Percentiles rank a stretch among this genome's conserved stretches.
These are phyloP conservation scores for Ceratobasidium sp. DNA, from an alignment of 1,284 basidiomycete genomes.

Conservation along the genomic window DNA sequence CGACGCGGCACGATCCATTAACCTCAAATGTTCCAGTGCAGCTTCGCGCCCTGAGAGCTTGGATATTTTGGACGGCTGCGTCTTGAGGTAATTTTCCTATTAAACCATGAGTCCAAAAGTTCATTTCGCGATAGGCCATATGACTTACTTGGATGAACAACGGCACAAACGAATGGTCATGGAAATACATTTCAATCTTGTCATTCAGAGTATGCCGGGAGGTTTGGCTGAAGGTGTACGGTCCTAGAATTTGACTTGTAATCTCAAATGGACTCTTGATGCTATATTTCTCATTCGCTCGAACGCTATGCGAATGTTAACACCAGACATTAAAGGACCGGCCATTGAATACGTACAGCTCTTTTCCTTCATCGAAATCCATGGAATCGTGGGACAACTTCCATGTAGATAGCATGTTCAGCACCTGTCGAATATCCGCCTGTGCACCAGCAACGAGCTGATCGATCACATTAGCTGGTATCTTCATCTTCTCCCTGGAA, in stretches of 20 bases:
- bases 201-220: slow-evolving; percentile 86
- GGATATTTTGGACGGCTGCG: slow-evolving; percentile 73
- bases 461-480: slow-evolving; percentile 91
- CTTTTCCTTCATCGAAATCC: slow-evolving; percentile 92
- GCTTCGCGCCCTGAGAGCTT: slow-evolving; percentile 72
- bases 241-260: slow-evolving; percentile 86
- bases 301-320: slow-evolving; percentile 67
- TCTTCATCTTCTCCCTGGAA: slow-evolving; percentile 88
- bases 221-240: slow-evolving; percentile 88
- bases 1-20: slow-evolving; percentile 90
- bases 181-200: slow-evolving; percentile 97
- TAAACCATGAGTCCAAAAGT: slow-evolving; percentile 26
- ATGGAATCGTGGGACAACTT: slow-evolving; percentile 81
- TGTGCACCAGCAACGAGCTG: slow-evolving; percentile 90
- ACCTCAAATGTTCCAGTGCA: slow-evolving; percentile 76
- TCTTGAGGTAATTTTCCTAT: slow-evolving; percentile 93
- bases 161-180: slow-evolving; percentile 93
- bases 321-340: slow-evolving; percentile 12
- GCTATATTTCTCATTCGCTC: slow-evolving; percentile 92
- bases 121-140: background rate
- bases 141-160: slow-evolving; percentile 89
- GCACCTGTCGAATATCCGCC: slow-evolving; percentile 94
- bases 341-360: slow-evolving; percentile 69
- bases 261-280: slow-evolving; percentile 93
- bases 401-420: slow-evolving; percentile 99